phyloP scores from a whole-genome alignment of 192 early-diverging fungal species.

The Chytriomyces sp. region DNA sequence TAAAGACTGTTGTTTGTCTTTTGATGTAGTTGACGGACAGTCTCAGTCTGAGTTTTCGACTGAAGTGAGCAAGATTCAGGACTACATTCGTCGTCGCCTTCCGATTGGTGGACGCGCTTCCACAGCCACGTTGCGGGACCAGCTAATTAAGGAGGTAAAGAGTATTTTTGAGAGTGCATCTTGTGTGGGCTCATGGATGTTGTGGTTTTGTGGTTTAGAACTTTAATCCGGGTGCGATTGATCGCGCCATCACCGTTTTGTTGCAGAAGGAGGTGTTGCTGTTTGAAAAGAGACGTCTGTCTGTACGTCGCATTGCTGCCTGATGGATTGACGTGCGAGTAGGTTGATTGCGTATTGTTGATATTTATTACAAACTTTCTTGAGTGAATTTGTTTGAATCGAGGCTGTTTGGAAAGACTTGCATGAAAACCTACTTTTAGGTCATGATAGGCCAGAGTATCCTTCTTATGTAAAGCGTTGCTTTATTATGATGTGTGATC shows the following conservation, averaged over 20 bases:
- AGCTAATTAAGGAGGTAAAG: constrained; percentile 52
- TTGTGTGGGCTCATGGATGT: not conserved
- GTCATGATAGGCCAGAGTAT: no score
- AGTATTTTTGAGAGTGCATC: not conserved
- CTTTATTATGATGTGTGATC: no score
- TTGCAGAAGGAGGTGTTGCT: constrained; percentile 38
- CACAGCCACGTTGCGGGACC: constrained; percentile 61
- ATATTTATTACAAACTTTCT: no score
- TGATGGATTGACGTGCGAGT: no score
- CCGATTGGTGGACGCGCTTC: constrained; percentile 79
- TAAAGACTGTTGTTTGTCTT: not conserved
- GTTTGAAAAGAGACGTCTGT: constrained; percentile 32
- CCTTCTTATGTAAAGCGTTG: no score
- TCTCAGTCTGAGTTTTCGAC: constrained; percentile 70
- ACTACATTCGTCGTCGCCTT: constrained; percentile 80
- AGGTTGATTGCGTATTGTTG: no score
- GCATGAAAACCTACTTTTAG: no score
- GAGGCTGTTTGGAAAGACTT: no score
- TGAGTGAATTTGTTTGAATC: no score
- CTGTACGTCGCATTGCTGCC: constrained; percentile 13
- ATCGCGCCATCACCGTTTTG: constrained; percentile 32
- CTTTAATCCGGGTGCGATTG: constrained; percentile 45
- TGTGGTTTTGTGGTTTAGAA: constrained; percentile 14
- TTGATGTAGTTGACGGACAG: constrained; percentile 71
- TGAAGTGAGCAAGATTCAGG: constrained; percentile 81